Evolutionary conservation across 2,329 filamentous ascomycete species (phyloP).

Genomic region (Pezicula carpinea): DNA sequence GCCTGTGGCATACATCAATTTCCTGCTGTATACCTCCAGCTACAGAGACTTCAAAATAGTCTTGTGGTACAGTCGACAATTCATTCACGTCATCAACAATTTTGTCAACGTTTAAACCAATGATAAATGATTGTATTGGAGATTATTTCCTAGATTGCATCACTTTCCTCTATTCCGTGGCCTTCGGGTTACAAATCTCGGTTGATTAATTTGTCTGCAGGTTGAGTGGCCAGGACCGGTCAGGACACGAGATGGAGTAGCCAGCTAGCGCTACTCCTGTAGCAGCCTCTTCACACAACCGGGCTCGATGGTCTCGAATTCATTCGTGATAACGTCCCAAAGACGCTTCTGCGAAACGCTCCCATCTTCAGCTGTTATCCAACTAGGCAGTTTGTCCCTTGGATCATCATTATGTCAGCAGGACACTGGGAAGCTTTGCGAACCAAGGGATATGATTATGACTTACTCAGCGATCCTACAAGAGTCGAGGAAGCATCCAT

Average conservation of each 20-base stretch:
- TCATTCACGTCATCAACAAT: background rate
- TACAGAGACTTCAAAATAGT: background rate
- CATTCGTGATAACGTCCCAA: constrained; percentile 25
- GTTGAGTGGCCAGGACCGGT: background rate
- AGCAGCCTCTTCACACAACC: constrained; percentile 21
- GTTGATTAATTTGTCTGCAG: background rate
- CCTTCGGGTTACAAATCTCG: background rate
- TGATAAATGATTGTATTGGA: background rate
- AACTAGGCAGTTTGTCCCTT: constrained; percentile 8
- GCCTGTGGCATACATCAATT: background rate
- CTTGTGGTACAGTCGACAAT: background rate
- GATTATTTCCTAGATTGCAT: background rate
- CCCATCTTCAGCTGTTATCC: constrained; percentile 20
- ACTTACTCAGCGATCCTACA: constrained; percentile 15
- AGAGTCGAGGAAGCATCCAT: constrained; percentile 19
- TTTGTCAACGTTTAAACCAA: background rate
- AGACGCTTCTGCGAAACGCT: constrained; percentile 17
- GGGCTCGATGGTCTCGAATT: constrained; percentile 25
- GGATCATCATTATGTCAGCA: background rate
- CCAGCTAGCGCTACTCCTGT: background rate
- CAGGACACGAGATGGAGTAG: background rate
- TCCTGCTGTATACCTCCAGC: background rate
- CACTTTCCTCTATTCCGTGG: background rate
- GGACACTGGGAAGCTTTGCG: background rate
- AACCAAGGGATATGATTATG: background rate